Evolutionary conservation across 2,329 filamentous ascomycete species (phyloP), one percentile per base, ranked within the genome.

Genomic region (Leptographium wingfieldii): DNA sequence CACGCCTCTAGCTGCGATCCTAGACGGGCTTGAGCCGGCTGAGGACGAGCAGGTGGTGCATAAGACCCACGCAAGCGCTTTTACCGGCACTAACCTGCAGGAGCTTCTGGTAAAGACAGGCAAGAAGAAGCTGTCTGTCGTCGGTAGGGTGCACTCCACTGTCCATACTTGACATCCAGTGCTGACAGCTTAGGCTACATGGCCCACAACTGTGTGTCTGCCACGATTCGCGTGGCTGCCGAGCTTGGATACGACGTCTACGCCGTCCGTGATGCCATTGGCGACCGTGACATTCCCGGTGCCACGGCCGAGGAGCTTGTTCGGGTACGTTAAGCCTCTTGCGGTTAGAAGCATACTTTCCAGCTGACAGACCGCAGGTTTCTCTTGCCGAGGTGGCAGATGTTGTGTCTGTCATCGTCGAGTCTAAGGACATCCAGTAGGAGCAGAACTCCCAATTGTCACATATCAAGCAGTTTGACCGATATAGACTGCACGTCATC

Each of bases 171-270:
- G 19, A n/a, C 4, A 46, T 48, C 12, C 19, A 14, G 11, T 38
- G 38, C 51, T 49, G 55, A 55, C 43, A 40, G 6, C 27, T 1
- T 5, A 51, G 48, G 48, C 48, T 51, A 51, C 29, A 29, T 53
- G 59, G 59, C 59, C 3, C 61, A 63, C 57, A 61, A 61, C 55
- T 63, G 61, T n/a, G 61, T 63, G 1, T 59, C 59, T 2, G 82
- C 83, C 0, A 88, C 85, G 0, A 81, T 84, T 0, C 73, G 85
- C 53, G 78, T 83, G 56, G 86, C 75, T 1, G 74, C 72, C 5
- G 79, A 88, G 68, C 73, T 76, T 40, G 85, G 83, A 0, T 87
- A 83, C 66, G 83, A 88, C 67, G 79, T 87, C 29, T 59, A 87
- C 1, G 67, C 88, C 27, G 80, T 77, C 0, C 74, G 79, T 65